These are phyloP conservation scores for Mucor irregularis DNA, from an alignment of 371 early-diverging fungal genomes.

Conservation along the genomic window DNA sequence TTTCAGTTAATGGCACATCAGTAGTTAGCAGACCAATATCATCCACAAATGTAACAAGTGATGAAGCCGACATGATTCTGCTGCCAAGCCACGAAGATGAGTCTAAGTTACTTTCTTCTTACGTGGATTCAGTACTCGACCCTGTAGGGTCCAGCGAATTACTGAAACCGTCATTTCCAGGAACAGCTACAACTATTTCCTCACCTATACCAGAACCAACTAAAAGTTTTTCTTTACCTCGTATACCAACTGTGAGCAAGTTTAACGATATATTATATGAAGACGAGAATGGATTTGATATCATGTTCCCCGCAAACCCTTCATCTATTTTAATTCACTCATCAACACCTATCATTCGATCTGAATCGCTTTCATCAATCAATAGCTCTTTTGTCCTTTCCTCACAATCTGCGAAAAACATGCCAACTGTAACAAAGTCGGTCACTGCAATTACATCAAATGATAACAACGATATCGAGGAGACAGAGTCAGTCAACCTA, in stretches of 20 bases:
- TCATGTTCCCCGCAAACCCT: constrained; percentile 32
- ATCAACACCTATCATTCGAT: constrained; percentile 13
- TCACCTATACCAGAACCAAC: constrained; percentile 17
- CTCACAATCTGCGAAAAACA: constrained; percentile 2
- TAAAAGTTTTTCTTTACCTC: constrained; percentile 29
- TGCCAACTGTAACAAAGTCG: neutral
- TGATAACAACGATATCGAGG: no score
- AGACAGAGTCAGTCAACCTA: neutral
- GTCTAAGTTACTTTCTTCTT: constrained; percentile 21
- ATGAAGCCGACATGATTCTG: neutral
- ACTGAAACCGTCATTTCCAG: constrained; percentile 3
- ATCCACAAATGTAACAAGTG: neutral
- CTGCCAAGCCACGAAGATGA: neutral
- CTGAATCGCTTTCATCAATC: constrained; percentile 13
- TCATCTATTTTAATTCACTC: constrained; percentile 27
- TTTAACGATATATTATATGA: constrained; percentile 32
- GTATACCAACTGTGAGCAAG: constrained; percentile 42
- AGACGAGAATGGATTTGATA: constrained; percentile 13
- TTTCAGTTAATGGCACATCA: constrained; percentile 12
- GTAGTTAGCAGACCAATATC: constrained; percentile 9
- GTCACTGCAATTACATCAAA: no score
- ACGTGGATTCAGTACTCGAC: constrained; percentile 32
- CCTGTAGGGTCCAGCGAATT: constrained; percentile 20
- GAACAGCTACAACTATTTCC: constrained; percentile 1
- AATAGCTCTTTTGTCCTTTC: constrained; percentile 3